Evolutionary conservation across 2,329 filamentous ascomycete species (phyloP), one percentile per base, ranked within the genome.

Genomic region (Chaetomiaceae sp.): DNA sequence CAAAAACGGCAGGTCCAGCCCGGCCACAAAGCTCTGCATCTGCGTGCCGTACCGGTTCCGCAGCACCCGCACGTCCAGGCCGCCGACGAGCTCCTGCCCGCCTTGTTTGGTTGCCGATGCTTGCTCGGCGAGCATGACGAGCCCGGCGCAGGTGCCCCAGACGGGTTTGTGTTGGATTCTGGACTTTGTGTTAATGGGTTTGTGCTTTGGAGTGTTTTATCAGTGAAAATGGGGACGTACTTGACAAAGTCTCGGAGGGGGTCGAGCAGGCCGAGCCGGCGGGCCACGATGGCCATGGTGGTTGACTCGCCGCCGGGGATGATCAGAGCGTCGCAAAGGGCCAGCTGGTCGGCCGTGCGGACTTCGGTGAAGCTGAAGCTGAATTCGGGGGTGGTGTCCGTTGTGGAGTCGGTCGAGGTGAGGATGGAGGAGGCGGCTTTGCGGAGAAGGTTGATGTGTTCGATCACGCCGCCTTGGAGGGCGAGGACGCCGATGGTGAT

Each of bases 221-320:
- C n/a, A n/a, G n/a, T n/a, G n/a, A n/a, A n/a, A n/a, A n/a, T n/a
- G n/a, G n/a, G n/a, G n/a, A 73, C 80, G 65, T 71, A 92, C 85
- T 96, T 96, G 64, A 97, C 91, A 69, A 96, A 99, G 27, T 91
- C 79, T 47, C 89, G 76, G 55, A 99, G 71, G 3, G 90, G 90
- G 60, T 95, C 89, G 49, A 99, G 72, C 31, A 99, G 72, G 14
- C 85, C 84, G 0, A 87, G 89, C 57, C 91, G 81, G 19, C 83
- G 82, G 3, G 93, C 93, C 14, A 96, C 87, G 25, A 96, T 78
- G 10, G 89, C 89, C 60, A 99, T 95, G 3, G 92, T 86, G 1
- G 93, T 97, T 70, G 89, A 96, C 69, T 99, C 93, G 55, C 93
- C 93, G 46, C 93, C 93, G 3, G 93, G 93, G 41, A 99, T 82